Base-by-base conservation (phyloP, 257 asterid species). In the Paraleonurus japonicus region DNA sequence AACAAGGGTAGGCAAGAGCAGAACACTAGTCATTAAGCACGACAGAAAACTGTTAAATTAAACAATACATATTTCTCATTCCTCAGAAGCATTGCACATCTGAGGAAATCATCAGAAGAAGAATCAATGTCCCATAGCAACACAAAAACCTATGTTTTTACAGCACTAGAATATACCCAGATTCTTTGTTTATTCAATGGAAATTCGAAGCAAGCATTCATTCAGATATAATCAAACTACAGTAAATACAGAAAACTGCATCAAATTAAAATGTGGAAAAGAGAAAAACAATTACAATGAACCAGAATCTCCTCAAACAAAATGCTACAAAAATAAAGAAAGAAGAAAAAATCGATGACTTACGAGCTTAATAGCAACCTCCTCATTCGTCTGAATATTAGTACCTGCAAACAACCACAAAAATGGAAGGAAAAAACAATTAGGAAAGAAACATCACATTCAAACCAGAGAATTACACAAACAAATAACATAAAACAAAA, bases 301-400 rank as follows among this genome's bases (percentile, higher is more conserved):
- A 39, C 51, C 55, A 45, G 10, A 73, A 51, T 27, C 24, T 8
- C 69, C 16, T 17, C 37, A 26, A 57, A 55, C 62, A 55, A 23
- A 55, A 23, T 0, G 16, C 61, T 10, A 23, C 32, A 23, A 19
- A 16, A 59, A 19, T 54, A 62, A 5, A 43, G 33, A 61, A 7
- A n/a, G 57, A 5, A 43, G 33, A 4, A 53, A 13, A 57, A 26
- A 66, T 23, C 53, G 8, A 82, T 28, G 35, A 73, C 84, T 76
- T 69, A 76, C 86, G 20, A 88, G 91, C 82, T 87, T 87, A 73
- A 87, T 85, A 2, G 93, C 93, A 76, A 87, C 90, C 73, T 87
- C 90, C 68, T 87, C 90, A 68, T 87, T 87, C 79, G 93, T 83
- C 85, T 87, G 93, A 76, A 81, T 71, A 80, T 87, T 87, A 66